These are phyloP conservation scores for Podospora didyma DNA, from an alignment of 495 filamentous ascomycete genomes.

Conservation along the genomic window DNA sequence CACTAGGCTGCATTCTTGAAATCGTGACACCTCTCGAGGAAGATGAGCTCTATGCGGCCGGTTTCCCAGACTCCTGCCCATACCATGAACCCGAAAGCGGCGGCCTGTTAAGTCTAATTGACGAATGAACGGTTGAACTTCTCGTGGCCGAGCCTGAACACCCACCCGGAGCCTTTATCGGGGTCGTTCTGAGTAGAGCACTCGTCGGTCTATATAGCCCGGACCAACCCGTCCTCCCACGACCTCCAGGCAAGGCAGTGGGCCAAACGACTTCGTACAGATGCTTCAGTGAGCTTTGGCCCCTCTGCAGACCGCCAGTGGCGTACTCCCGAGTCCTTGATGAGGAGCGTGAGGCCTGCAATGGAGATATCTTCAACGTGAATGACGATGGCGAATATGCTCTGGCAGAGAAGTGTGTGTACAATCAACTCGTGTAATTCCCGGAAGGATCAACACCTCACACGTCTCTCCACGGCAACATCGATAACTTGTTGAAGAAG, in stretches of 20 bases:
- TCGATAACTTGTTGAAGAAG: too few species aligned
- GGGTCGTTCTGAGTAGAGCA: not conserved
- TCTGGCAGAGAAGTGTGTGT: too few species aligned
- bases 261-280: not conserved
- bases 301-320: not conserved
- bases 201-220: not conserved
- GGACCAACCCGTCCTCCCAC: not conserved
- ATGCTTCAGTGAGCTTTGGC: not conserved
- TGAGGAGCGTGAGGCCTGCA: not conserved
- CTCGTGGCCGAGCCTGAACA: not conserved
- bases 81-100: not conserved
- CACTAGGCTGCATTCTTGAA: too few species aligned
- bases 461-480: too few species aligned
- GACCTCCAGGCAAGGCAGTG: not conserved
- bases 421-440: too few species aligned
- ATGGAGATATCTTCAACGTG: not conserved
- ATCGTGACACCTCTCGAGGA: not conserved
- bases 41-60: not conserved
- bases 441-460: too few species aligned
- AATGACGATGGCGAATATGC: too few species aligned
- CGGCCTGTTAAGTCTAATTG: not conserved
- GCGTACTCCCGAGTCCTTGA: not conserved
- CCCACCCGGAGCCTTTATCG: not conserved
- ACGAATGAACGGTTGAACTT: not conserved
- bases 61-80: not conserved